Conservation (phyloP, 2,329 filamentous ascomycete species). For the Hymenoscyphus albidus region DNA sequence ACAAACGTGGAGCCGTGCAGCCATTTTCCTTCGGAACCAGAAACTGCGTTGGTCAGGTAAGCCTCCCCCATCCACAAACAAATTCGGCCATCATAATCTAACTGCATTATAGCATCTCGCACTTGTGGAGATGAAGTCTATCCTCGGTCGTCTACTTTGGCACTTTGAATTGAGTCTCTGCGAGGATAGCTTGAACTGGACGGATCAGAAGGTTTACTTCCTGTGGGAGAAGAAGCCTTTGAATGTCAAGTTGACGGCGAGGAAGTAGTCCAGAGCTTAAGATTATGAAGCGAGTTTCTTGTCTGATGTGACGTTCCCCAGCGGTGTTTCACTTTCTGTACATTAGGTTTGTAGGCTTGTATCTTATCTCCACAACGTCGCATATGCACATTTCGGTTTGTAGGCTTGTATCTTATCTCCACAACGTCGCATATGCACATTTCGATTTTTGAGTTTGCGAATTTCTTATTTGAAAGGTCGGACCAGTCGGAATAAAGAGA, state of each 20-base stretch:
- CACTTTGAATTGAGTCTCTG: slow-evolving; percentile 14
- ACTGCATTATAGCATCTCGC: slow-evolving; percentile 9
- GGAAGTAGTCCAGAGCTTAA: background rate
- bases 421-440: too few relatives aligned
- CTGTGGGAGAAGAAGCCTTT: slow-evolving; percentile 37
- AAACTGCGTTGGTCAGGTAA: slow-evolving; percentile 15
- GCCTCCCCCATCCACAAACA: background rate
- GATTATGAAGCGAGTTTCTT: too few relatives aligned
- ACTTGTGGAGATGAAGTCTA: slow-evolving; percentile 11
- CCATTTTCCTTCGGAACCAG: slow-evolving; percentile 14
- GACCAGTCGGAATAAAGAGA: too few relatives aligned
- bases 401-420: too few relatives aligned
- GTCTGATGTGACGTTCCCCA: too few relatives aligned
- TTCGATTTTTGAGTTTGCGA: too few relatives aligned
- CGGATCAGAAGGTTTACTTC: slow-evolving; percentile 39
- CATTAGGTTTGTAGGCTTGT: too few relatives aligned
- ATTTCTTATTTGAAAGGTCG: too few relatives aligned
- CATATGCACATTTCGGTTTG: too few relatives aligned
- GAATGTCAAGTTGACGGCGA: slow-evolving; percentile 3
- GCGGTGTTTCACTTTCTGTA: too few relatives aligned
- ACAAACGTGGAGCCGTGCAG: slow-evolving; percentile 7
- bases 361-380: too few relatives aligned
- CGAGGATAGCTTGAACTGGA: slow-evolving; percentile 19
- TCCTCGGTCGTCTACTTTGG: slow-evolving; percentile 12
- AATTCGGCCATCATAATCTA: background rate